Evolutionary conservation across 2,329 filamentous ascomycete genomes (phyloP).

Genomic region (Aspergillus glaucus): DNA sequence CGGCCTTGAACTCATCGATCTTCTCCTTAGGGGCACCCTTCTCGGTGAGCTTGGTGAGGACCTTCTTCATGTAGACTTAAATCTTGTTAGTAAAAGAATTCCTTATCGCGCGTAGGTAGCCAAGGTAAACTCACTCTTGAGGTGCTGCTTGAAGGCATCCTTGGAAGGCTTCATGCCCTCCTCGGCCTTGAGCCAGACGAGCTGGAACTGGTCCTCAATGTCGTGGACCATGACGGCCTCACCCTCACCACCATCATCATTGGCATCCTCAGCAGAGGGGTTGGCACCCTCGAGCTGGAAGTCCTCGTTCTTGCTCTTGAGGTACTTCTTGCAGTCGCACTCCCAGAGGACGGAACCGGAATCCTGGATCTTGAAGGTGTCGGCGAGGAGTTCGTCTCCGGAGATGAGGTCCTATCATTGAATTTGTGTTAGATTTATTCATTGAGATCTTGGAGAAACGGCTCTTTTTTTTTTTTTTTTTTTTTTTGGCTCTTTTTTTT

Average conservation of each 20-base stretch:
- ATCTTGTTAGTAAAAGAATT: neutral
- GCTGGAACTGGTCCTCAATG: constrained; percentile 85
- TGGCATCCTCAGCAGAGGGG: constrained; percentile 82
- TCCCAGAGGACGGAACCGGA: constrained; percentile 73
- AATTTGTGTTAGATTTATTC: neutral
- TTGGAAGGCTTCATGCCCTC: constrained; percentile 55
- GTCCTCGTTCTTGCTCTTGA: constrained; percentile 60
- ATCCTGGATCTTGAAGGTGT: constrained; percentile 80
- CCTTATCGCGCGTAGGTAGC: neutral
- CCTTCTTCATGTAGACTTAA: constrained; percentile 81
- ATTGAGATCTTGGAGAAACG: neutral
- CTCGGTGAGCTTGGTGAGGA: constrained; percentile 65
- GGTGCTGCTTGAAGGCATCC: constrained; percentile 73
- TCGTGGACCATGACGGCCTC: constrained; percentile 68
- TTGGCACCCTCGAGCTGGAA: constrained; percentile 73
- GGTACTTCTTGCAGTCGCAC: constrained; percentile 86
- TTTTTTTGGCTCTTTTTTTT: neutral
- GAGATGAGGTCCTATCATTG: constrained; percentile 70
- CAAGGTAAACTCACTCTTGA: constrained; percentile 62
- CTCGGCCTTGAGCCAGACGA: constrained; percentile 53
- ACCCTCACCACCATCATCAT: constrained; percentile 67
- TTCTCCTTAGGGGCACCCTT: constrained; percentile 57
- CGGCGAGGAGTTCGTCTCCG: constrained; percentile 93
- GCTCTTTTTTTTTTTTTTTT: neutral
- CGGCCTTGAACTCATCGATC: constrained; percentile 72